These are phyloP conservation scores for Annulohypoxylon truncatum DNA, from an alignment of 2,329 filamentous ascomycete genomes.

Conservation along the genomic window DNA sequence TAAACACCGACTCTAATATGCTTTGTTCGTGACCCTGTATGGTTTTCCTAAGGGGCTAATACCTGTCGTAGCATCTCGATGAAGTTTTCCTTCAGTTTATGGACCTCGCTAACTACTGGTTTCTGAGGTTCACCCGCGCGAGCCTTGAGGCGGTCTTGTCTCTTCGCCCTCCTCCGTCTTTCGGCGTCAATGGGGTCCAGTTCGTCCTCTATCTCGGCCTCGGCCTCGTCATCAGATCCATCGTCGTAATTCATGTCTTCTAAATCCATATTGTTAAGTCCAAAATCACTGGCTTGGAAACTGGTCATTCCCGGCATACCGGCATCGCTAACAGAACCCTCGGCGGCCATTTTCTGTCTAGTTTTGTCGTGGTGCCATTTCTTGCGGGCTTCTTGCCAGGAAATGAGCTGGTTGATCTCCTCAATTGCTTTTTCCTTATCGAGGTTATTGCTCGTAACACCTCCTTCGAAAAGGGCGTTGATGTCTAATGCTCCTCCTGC, in stretches of 20 bases:
- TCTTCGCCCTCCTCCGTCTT: slow-evolving; percentile 78
- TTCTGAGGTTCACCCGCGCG: slow-evolving; percentile 87
- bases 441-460: slow-evolving; percentile 73
- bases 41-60: slow-evolving; percentile 71
- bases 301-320: slow-evolving; percentile 63
- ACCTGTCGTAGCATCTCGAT: slow-evolving; percentile 84
- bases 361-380: slow-evolving; percentile 99
- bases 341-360: slow-evolving; percentile 97
- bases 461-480: slow-evolving; percentile 90
- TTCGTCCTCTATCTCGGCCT: slow-evolving; percentile 80
- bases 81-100: slow-evolving; percentile 84
- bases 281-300: slow-evolving; percentile 89
- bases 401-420: slow-evolving; percentile 87
- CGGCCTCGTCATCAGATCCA: slow-evolving; percentile 71
- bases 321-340: slow-evolving; percentile 66
- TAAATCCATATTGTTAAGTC: slow-evolving; percentile 85
- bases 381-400: slow-evolving; percentile 95
- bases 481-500: slow-evolving; percentile 89
- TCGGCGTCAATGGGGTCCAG: slow-evolving; percentile 90
- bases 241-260: slow-evolving; percentile 87
- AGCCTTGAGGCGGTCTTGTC: slow-evolving; percentile 82
- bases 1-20: slow-evolving; percentile 9
- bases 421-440: slow-evolving; percentile 77
- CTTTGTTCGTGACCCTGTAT: slow-evolving; percentile 12
- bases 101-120: slow-evolving; percentile 80